Evolutionary conservation across 495 filamentous ascomycete genomes (phyloP).

Genomic region (Penicillium coprophilum): DNA sequence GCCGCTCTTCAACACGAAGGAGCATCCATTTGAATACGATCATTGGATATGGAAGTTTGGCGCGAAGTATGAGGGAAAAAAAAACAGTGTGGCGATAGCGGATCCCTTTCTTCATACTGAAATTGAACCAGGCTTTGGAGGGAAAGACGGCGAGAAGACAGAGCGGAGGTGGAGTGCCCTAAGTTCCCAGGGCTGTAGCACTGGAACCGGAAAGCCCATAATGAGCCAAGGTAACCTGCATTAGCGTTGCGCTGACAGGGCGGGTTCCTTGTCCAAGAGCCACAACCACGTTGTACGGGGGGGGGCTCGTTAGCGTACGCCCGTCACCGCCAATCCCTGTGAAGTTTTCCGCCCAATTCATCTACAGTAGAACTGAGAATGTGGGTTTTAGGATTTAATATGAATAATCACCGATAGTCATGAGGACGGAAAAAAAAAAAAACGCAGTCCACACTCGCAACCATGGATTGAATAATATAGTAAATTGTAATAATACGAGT

Average conservation of each 20-base stretch:
- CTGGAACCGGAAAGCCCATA: constrained; percentile 37
- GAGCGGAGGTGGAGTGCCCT: constrained; percentile 22
- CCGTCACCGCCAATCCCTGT: constrained; percentile 21
- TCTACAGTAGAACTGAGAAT: not conserved
- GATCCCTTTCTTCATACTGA: constrained; percentile 6
- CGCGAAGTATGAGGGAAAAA: not conserved
- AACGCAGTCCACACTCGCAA: not conserved
- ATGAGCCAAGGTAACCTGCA: constrained; percentile 44
- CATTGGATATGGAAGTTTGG: constrained; percentile 16
- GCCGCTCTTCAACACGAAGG: constrained; percentile 25
- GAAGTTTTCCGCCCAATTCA: constrained; percentile 4
- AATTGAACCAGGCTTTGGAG: constrained; percentile 2
- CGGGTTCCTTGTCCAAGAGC: constrained; percentile 31
- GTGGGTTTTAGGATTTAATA: not conserved
- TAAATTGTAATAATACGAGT: constrained; percentile 10
- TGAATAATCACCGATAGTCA: not conserved
- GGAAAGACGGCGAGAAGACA: constrained; percentile 11
- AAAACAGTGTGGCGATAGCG: constrained; percentile 17
- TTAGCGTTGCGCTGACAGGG: constrained; percentile 41
- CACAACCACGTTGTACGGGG: constrained; percentile 34
- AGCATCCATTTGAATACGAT: not conserved
- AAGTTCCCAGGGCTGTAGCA: constrained; percentile 43
- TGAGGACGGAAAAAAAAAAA: not conserved
- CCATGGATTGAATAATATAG: constrained; percentile 2
- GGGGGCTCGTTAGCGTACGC: constrained; percentile 8